Conservation (phyloP, 805 yeast genomes). For the Maudiozyma pseudohumilis region DNA sequence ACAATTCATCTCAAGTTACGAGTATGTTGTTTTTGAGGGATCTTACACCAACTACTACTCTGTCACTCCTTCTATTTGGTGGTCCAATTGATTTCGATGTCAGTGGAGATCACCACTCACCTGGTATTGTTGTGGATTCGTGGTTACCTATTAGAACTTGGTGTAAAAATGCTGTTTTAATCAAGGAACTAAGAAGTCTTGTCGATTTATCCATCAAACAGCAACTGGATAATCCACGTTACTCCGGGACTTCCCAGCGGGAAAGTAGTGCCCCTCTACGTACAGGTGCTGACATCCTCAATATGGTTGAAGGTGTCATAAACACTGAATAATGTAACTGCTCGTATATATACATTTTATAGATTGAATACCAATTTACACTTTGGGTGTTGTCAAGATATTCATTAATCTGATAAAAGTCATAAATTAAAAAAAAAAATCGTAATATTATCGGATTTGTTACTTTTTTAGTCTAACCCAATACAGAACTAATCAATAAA, state of each 20-base stretch:
- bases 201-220: slow-evolving; percentile 59
- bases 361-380: not conserved
- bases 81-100: slow-evolving; percentile 56
- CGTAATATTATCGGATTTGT: too few relatives aligned
- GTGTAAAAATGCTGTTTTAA: slow-evolving; percentile 86
- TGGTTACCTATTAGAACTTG: slow-evolving; percentile 89
- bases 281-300: slow-evolving; percentile 23
- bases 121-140: slow-evolving; percentile 77
- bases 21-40: slow-evolving; percentile 62
- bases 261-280: too few relatives aligned
- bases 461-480: not conserved
- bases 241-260: slow-evolving; percentile 7
- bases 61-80: slow-evolving; percentile 73
- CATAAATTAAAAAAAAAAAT: too few relatives aligned
- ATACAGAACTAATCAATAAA: not conserved
- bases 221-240: slow-evolving; percentile 42
- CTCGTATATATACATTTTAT: not conserved
- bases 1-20: slow-evolving; percentile 49
- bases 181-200: slow-evolving; percentile 56
- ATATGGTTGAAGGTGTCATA: slow-evolving; percentile 29
- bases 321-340: slow-evolving; percentile 1
- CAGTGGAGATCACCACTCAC: slow-evolving; percentile 43
- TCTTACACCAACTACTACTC: slow-evolving; percentile 67
- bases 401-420: not conserved
- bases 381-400: not conserved